Evolutionary conservation across 257 asterid genomes (phyloP), one percentile per base, ranked within the genome.

Genomic region (Jacaranda copaia): DNA sequence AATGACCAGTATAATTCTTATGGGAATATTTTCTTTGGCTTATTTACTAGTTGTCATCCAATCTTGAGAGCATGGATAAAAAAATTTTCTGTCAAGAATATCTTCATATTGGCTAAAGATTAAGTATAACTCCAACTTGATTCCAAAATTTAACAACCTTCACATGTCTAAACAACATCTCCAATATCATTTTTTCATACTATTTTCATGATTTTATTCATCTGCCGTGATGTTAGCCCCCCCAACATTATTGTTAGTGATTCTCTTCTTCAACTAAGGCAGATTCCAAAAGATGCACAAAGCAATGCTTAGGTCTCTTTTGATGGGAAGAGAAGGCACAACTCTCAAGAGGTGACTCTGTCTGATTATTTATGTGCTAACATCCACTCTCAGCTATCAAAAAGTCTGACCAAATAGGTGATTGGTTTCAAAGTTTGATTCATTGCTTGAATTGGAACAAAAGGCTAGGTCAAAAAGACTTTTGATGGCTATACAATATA

Each of bases 391-490:
- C 99, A 42, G 91, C 97, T 4, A 97, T 93, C 73, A 96, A 93
- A 81, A 96, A 96, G 79, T 84, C 79, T 60, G 98, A 96, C 79
- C 98, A 93, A 87, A 93, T 97, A 4, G 93, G 97, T 39, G 99
- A 96, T 78, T 96, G 99, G 99, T 96, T 93, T 60, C 90, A 88
- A 81, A 96, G 98, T 85, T 89, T 96, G 86, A 81, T 93, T 65
- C 99, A 97, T 70, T 96, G 99, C 94, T 84, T 96, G 85, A 96
- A 96, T 84, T 96, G 99, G 99, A 96, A 96, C 51, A 97, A 96
- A 77, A 85, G 99, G 82, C 85, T 93, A 40, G 99, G 90, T 82
- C 99, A 96, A 81, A 93, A 86, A 88, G 98, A 97, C 72, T 89
- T 93, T 63, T 91, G 88, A 92, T 51, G 70, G 57, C 76, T 51